A percentile compares a stretch with the other conserved stretches of the same genome.
Conservation (phyloP, 352 stramenopile genomes). For the Phytopythium litorale region DNA sequence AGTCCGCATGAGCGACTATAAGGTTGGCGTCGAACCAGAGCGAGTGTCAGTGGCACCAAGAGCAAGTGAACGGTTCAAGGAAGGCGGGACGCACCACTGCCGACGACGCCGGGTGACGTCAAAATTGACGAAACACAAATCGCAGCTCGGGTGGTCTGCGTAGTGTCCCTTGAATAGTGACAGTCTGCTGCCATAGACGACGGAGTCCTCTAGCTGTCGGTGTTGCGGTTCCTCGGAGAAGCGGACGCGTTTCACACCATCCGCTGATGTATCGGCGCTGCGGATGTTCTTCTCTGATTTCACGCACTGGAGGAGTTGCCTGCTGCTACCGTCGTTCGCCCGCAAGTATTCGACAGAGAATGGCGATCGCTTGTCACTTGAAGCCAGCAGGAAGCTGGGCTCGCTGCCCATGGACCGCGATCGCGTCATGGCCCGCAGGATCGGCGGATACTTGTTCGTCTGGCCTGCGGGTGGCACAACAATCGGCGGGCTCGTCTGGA, state of each 20-base stretch:
- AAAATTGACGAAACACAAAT: slow-evolving; percentile 54
- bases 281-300: not conserved
- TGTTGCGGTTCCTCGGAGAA: not conserved
- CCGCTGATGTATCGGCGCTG: not conserved
- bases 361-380: not conserved
- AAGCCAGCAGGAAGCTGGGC: not conserved
- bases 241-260: not conserved
- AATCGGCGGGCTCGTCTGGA: not conserved
- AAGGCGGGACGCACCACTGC: slow-evolving; percentile 36
- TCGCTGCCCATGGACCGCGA: not conserved
- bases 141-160: slow-evolving; percentile 57
- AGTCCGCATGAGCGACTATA: slow-evolving; percentile 43
- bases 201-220: not conserved
- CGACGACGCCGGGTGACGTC: slow-evolving; percentile 61
- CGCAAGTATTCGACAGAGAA: not conserved
- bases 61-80: not conserved
- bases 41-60: not conserved
- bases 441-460: not conserved
- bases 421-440: not conserved
- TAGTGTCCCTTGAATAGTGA: slow-evolving; percentile 40
- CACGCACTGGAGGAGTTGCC: not conserved
- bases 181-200: not conserved
- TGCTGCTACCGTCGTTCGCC: not conserved
- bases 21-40: not conserved
- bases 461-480: not conserved